Evolutionary conservation across 192 early-diverging fungal species (phyloP).

Genomic region (Linnemannia exigua): DNA sequence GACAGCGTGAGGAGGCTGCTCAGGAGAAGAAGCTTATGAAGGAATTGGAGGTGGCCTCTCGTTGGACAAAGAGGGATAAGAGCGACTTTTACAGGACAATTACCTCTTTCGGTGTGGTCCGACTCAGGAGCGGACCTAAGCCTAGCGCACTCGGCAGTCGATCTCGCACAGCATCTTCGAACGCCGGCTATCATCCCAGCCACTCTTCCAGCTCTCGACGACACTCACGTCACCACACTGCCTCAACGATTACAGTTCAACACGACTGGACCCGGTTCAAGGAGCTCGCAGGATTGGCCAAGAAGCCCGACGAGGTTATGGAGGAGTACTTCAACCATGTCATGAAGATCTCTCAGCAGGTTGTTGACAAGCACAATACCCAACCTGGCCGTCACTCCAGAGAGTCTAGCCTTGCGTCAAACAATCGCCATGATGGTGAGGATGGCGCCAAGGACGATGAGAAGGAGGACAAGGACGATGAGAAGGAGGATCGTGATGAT

Average conservation of each 20-base stretch:
- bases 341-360: slow-evolving; percentile 71
- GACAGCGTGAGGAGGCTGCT: slow-evolving; percentile 59
- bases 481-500: slow-evolving; percentile 60
- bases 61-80: slow-evolving; percentile 69
- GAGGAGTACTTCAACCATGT: slow-evolving; percentile 74
- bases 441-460: slow-evolving; percentile 47
- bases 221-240: slow-evolving; percentile 41
- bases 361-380: slow-evolving; percentile 58
- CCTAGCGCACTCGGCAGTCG: slow-evolving; percentile 22
- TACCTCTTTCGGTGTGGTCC: slow-evolving; percentile 69
- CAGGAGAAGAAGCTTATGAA: slow-evolving; percentile 58
- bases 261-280: slow-evolving; percentile 79
- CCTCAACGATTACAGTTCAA: not conserved
- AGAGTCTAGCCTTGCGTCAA: slow-evolving; percentile 42
- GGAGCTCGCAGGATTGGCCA: slow-evolving; percentile 72
- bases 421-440: slow-evolving; percentile 25
- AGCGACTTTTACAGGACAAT: slow-evolving; percentile 69
- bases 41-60: slow-evolving; percentile 56
- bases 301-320: slow-evolving; percentile 78
- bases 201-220: slow-evolving; percentile 42
- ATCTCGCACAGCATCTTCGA: slow-evolving; percentile 23
- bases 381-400: slow-evolving; percentile 33
- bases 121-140: slow-evolving; percentile 44
- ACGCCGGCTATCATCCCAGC: slow-evolving; percentile 37
- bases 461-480: slow-evolving; percentile 46